Base-by-base conservation (phyloP, 2,329 filamentous ascomycete genomes). In the Neoscytalidium dimidiatum region DNA sequence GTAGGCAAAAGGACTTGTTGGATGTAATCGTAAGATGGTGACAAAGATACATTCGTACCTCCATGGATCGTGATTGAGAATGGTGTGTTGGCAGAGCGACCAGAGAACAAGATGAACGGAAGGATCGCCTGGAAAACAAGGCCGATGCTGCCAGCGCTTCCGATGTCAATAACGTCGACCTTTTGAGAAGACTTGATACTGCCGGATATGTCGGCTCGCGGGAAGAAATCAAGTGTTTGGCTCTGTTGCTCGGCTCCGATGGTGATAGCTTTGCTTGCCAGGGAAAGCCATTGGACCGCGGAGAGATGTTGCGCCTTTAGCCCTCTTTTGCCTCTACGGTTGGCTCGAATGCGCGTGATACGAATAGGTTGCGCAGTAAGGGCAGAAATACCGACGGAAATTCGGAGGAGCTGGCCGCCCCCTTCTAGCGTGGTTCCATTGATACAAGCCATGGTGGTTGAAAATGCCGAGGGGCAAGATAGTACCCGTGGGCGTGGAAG, bases 371-470 rank as follows among this genome's bases (percentile, higher is more conserved):
- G 80, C 23, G 73, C 72, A 5, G 82, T 85, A 17, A 88, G 77
- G 4, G 83, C 82, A 1, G 86, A 84, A 2, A 88, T 74, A 14
- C 82, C 81, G 8, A 87, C 69, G 2, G 85, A 84, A 60, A 85
- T 81, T 23, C 86, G 85, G 48, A 88, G 77, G 2, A 89, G 78
- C 72, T 89, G 86, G 14, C 86, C 86, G 28, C 86, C 86, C 43
- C 86, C 86, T 80, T 89, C 86, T 21, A 88, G 82, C 3, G 81
- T 86, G 19, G 81, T 81, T 53, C 86, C 86, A 21, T 62, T 44
- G 3, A 62, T 28, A n/a, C 43, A 51, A 13, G 41, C 58, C 58
- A 62, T 49, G 11, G 4, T 5, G 33, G 51, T 29, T 17, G n/a
- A 14, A 13, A 1, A 7, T 19, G 51, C 17, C 31, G 4, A 33